A percentile compares a stretch with the other conserved stretches of the same genome.
Evolutionary conservation across 148 eudicot species (phyloP).

Genomic region (Cornus florida): DNA sequence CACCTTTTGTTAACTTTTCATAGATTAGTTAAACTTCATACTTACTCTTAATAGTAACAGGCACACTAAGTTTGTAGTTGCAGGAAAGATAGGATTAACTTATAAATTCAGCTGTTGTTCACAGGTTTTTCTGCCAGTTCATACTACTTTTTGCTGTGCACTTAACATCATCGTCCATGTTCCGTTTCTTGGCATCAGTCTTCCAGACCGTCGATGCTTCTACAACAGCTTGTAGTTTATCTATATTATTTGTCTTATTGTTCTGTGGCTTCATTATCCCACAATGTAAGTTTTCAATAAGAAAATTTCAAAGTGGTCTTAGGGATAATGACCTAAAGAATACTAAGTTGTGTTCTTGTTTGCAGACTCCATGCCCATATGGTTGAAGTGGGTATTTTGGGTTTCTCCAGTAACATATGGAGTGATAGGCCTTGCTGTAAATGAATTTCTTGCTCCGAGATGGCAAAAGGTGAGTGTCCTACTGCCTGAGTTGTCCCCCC

Average conservation of each 20-base stretch:
- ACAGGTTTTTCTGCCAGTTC: constrained; percentile 71
- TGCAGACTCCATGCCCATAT: constrained; percentile 83
- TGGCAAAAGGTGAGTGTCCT: constrained; percentile 62
- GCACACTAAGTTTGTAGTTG: not conserved
- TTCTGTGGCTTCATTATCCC: constrained; percentile 84
- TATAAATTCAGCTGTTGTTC: not conserved
- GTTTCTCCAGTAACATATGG: constrained; percentile 68
- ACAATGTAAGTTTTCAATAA: constrained; percentile 38
- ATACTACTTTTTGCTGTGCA: constrained; percentile 54
- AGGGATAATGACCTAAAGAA: not conserved
- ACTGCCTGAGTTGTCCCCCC: no score
- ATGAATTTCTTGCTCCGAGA: constrained; percentile 79
- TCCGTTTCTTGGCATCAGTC: constrained; percentile 72
- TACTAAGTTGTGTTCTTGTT: not conserved
- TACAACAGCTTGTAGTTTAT: constrained; percentile 39
- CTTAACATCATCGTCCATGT: constrained; percentile 56
- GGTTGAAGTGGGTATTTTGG: constrained; percentile 91
- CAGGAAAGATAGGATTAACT: not conserved
- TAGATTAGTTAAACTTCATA: not conserved
- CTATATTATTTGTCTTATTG: constrained; percentile 34
- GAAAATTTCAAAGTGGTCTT: not conserved
- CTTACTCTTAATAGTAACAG: not conserved
- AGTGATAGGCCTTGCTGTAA: constrained; percentile 66
- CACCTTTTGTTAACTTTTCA: not conserved
- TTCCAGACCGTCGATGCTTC: constrained; percentile 51